A percentile compares a stretch with the other conserved stretches of the same genome.
These are phyloP conservation scores for Cutaneotrichosporon cutaneum DNA, from an alignment of 1,284 basidiomycete species.

Conservation along the genomic window DNA sequence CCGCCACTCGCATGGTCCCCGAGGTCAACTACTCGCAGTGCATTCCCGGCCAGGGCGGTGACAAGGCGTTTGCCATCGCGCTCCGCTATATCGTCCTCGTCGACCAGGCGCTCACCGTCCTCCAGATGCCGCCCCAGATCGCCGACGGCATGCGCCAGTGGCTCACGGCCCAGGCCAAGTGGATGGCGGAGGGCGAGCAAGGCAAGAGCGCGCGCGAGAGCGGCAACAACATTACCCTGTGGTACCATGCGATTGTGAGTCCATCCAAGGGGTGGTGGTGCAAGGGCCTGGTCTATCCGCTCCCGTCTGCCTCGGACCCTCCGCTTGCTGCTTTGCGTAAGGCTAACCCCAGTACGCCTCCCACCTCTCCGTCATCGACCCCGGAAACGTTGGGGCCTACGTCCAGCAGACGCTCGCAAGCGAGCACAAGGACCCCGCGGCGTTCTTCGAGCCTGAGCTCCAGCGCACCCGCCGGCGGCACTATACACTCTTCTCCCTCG, in stretches of 20 bases:
- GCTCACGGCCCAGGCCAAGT: slow-evolving; percentile 32
- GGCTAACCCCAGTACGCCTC: slow-evolving; percentile 26
- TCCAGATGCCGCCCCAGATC: slow-evolving; percentile 14
- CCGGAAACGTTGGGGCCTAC: slow-evolving; percentile 9
- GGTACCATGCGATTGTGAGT: slow-evolving; percentile 42
- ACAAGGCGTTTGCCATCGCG: slow-evolving; percentile 39
- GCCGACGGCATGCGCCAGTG: slow-evolving; percentile 23
- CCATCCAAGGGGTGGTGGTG: background rate
- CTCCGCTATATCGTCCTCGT: slow-evolving; percentile 38
- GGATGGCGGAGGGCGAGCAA: slow-evolving; percentile 34
- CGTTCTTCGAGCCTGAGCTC: slow-evolving; percentile 29
- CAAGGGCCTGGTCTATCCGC: too few species aligned
- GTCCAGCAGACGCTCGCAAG: background rate
- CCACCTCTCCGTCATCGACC: slow-evolving; percentile 28
- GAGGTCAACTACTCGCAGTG: slow-evolving; percentile 38
- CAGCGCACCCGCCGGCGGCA: slow-evolving; percentile 35
- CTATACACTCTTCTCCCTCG: slow-evolving; percentile 38
- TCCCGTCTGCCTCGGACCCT: too few species aligned
- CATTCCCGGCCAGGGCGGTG: slow-evolving; percentile 32
- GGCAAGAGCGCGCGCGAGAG: slow-evolving; percentile 27
- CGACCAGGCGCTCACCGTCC: slow-evolving; percentile 28
- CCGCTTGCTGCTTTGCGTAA: background rate
- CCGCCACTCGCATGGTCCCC: slow-evolving; percentile 37
- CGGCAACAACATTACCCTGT: slow-evolving; percentile 35
- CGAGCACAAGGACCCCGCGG: slow-evolving; percentile 17